Base-by-base conservation (phyloP, 2,329 filamentous ascomycete species). In the Seiridium cupressi region DNA sequence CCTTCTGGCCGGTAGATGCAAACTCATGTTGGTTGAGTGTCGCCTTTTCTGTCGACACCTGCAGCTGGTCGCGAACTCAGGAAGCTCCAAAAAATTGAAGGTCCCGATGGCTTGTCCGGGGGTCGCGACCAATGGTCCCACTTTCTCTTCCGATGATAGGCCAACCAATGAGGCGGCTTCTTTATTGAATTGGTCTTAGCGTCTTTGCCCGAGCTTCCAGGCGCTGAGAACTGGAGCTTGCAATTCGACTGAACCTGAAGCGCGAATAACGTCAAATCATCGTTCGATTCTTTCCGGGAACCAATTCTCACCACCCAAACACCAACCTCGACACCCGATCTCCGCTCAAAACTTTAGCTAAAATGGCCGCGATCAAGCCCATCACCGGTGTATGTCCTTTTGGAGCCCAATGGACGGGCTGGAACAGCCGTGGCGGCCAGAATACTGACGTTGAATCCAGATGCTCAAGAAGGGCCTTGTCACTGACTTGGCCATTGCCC, bases 1-100 rank as follows among this genome's bases (percentile, higher is more conserved):
- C 77, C 84, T 84, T 78, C 85, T 78, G 68, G 86, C 80, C 66
- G 88, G 86, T 70, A 87, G 77, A 74, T 84, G 83, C 68, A 89
- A 75, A 76, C 81, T 90, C 89, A 92, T 92, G 71, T 64, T 70
- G 69, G 65, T 64, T 63, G 55, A 48, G 51, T 53, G 35, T 55
- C 26, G 18, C 53, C 53, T 46, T 46, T 36, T 40, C 5, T 36
- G 9, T 54, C 55, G 9, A 36, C n/a, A 34, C 10, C 40, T 7
- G 32, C 40, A 46, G 42, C 10, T 36, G 32, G 58, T 60, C 58
- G 51, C 51, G 57, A 47, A 47, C 55, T 55, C 48, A 36, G 32
- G 32, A 36, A 54, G 48, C 55, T 57, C 51, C 51, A 51, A 59
- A 54, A 60, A 64, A 62, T 38, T 58, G 9, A 46, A 32, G 9